These are phyloP conservation scores for Dimocarpus longan DNA, from an alignment of 345 rosid genomes.

Conservation along the genomic window DNA sequence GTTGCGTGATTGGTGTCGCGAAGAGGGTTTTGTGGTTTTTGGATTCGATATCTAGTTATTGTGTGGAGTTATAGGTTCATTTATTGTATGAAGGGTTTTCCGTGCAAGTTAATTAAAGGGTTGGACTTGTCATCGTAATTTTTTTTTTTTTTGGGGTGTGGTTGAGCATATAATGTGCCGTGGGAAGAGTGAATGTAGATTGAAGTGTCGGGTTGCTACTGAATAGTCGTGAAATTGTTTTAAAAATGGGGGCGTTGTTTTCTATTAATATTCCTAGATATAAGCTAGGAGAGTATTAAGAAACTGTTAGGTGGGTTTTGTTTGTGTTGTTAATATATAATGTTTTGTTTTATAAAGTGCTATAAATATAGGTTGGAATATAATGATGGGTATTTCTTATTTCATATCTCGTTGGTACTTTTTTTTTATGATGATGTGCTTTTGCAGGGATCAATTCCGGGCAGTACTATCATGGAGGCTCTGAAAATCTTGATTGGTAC, in stretches of 20 bases:
- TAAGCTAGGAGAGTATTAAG: neutral
- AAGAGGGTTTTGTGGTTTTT: too few relatives aligned
- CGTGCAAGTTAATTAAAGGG: too few relatives aligned
- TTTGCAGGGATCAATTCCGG: constrained; percentile 66
- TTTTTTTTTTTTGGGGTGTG: neutral
- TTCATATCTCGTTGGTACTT: neutral
- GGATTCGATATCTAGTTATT: neutral
- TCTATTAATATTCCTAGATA: neutral
- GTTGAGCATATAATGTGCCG: neutral
- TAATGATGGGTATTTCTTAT: neutral
- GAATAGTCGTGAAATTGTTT: too few relatives aligned
- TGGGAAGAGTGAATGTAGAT: too few relatives aligned
- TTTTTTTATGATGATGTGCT: constrained; percentile 19
- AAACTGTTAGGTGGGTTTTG: too few relatives aligned
- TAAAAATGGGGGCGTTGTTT: too few relatives aligned
- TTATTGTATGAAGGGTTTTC: too few relatives aligned
- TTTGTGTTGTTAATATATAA: neutral
- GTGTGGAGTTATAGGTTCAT: neutral
- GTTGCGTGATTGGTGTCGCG: too few relatives aligned
- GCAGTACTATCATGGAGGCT: constrained; percentile 61
- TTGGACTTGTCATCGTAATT: too few relatives aligned
- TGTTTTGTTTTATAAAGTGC: neutral
- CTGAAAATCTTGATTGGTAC: constrained; percentile 75
- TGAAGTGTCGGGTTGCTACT: too few relatives aligned
- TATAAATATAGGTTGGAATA: neutral